Base-by-base conservation (phyloP, 2,329 filamentous ascomycete species). In the Arachnomyces sp. region DNA sequence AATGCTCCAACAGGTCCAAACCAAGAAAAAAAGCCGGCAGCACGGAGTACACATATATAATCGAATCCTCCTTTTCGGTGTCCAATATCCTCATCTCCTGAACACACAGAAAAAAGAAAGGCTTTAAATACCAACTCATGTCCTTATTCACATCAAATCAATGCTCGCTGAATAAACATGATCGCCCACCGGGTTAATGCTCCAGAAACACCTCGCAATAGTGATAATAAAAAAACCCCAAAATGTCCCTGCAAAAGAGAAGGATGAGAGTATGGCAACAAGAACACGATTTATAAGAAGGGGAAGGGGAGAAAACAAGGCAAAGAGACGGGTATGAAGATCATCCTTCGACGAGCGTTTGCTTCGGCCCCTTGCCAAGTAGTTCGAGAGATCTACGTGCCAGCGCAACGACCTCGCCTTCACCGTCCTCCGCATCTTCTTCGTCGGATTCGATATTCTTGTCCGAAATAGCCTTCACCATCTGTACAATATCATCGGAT, bases 381-480 rank as follows among this genome's bases (percentile, higher is more conserved):
- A 95, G 74, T 63, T 95, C 90, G 31, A 95, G 73, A 60, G 88
- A 96, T 52, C 88, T 78, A 56, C 90, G 84, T 16, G 92, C 90
- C 52, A 98, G 77, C 51, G 82, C 88, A 48, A 95, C 86, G 33
- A 95, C 89, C 62, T 96, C 90, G 42, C 84, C 86, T 61, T 95
- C 89, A 34, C 92, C 89, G 44, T 94, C 88, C 53, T 94, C 88
- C 35, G 84, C 86, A 47, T 82, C 82, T 51, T 89, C 86, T 49
- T 88, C 84, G 44, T 94, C 88, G 1, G 85, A 84, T 54, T 94
- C 88, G 47, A 95, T 76, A 52, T 84, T 86, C 57, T 85, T 86
- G 58, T 93, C 89, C 14, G 88, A 86, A 57, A 98, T 96, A 48
- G 79, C 78, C 61, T 85, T 86, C 47, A 96, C 92, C 75, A 95